These are phyloP conservation scores for Sporobolomyces phaffii DNA, from an alignment of 768 basidiomycete species.

Conservation along the genomic window DNA sequence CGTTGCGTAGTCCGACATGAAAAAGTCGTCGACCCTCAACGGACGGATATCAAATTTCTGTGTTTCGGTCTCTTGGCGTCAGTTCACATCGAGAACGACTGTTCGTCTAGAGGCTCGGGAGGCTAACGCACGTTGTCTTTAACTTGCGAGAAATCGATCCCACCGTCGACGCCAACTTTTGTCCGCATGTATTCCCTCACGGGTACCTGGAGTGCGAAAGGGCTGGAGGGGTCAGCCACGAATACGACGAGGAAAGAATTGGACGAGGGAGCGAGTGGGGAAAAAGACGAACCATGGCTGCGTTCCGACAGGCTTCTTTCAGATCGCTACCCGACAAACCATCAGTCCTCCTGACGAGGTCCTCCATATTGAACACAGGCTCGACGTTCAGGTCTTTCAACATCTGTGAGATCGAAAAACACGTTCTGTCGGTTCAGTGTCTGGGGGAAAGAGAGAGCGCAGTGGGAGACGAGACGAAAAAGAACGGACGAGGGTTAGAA, in stretches of 20 bases:
- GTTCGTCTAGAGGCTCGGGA: too few species aligned
- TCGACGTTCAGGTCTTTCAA: conserved; percentile 67
- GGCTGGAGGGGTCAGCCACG: neutral
- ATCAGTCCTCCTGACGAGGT: conserved; percentile 63
- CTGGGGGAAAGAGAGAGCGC: neutral
- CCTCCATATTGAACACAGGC: conserved; percentile 57
- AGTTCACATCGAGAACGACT: too few species aligned
- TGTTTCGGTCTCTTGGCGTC: too few species aligned
- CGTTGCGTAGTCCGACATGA: conserved; percentile 34
- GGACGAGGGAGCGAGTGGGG: neutral
- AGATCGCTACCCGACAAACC: conserved; percentile 85
- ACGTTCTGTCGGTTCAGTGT: too few species aligned
- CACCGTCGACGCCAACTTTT: conserved; percentile 24
- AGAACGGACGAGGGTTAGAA: conserved; percentile 63
- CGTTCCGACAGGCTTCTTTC: conserved; percentile 83
- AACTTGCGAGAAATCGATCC: conserved; percentile 36
- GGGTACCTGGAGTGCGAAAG: conserved; percentile 19
- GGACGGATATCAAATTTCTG: conserved; percentile 76
- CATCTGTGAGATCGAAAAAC: conserved; percentile 59
- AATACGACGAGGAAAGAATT: too few species aligned
- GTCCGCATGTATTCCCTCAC: conserved; percentile 69
- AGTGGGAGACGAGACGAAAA: too few species aligned
- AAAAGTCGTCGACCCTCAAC: conserved; percentile 65
- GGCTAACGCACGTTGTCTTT: conserved; percentile 47
- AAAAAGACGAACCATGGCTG: conserved; percentile 66